Evolutionary conservation across 306 rosid genomes (phyloP).

Genomic region (Argentina anserina): DNA sequence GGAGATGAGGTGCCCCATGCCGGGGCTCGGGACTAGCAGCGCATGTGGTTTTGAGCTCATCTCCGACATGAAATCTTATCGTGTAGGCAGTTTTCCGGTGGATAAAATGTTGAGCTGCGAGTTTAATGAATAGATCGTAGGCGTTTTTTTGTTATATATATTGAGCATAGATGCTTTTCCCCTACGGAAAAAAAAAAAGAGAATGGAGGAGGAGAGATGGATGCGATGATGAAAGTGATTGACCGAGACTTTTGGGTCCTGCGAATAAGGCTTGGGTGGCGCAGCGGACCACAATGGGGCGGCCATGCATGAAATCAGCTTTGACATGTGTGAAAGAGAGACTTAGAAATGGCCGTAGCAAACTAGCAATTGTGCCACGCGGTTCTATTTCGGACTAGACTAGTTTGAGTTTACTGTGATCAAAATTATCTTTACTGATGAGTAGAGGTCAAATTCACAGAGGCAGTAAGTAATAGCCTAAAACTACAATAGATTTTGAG

Average conservation of each 20-base stretch:
- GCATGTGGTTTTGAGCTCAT: not conserved
- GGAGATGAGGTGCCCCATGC: slow-evolving; percentile 5
- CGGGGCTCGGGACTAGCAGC: not conserved
- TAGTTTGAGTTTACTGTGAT: too few relatives aligned
- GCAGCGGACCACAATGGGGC: not conserved
- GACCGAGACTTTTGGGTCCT: not conserved
- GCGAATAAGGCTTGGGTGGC: not conserved
- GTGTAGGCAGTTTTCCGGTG: not conserved
- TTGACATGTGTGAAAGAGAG: not conserved
- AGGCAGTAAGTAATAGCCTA: too few relatives aligned
- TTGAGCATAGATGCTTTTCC: not conserved
- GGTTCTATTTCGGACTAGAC: too few relatives aligned
- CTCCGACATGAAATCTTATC: not conserved
- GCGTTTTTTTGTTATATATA: not conserved
- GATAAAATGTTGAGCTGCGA: not conserved
- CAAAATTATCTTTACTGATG: too few relatives aligned
- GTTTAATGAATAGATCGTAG: not conserved
- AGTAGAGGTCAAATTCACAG: too few relatives aligned
- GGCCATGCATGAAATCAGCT: not conserved
- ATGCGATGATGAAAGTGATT: not conserved
- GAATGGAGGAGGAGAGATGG: too few relatives aligned
- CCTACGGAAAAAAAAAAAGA: not conserved
- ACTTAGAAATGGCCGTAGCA: not conserved
- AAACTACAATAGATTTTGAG: too few relatives aligned
- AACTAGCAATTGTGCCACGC: too few relatives aligned